Evolutionary conservation across 2,329 filamentous ascomycete species (phyloP), one percentile per base, ranked within the genome.

Genomic region (Cladophialophora psammophila): DNA sequence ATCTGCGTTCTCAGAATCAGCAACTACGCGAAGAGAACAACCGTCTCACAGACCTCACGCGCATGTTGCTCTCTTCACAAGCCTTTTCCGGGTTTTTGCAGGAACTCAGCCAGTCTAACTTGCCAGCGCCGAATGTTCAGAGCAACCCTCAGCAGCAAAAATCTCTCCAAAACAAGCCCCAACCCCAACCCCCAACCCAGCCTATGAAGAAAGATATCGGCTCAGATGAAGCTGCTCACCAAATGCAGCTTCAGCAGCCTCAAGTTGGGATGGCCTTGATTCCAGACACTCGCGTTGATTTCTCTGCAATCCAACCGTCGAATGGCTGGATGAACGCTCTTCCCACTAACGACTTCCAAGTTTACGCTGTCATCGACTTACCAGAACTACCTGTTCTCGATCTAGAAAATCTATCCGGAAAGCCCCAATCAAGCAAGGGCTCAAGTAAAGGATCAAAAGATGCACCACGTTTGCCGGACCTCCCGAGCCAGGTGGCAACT

Each of bases 21-120:
- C 89, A 91, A 42, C 86, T 99, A 18, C 82, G 88, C 72, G 92
- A 96, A 55, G 93, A 97, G 84, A 96, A 96, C 80, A 89, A 89
- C 76, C 91, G 92, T 56, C 83, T 94, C 60, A 88, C 87, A 8
- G 90, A 93, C 72, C 83, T 94, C 18, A 92, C 90, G n/a, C 90
- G 89, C 77, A 92, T 92, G 87, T 88, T 94, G 34, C 85, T 94
- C 18, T 88, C 88, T 5, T 94, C 92, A 6, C 86, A 92, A 13
- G 90, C 92, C 6, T 96, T 98, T 80, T 93, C 87, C 71, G 90
- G 87, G 80, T 94, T 92, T 76, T 85, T 97, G 53, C 88, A 91
- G 74, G 86, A 89, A 60, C 84, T 93, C 42, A 90, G 87, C 78
- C 79, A 83, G 71, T 89, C 88, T 75, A 85, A 87, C 15, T 72